A percentile compares a stretch with the other conserved stretches of the same genome.
Evolutionary conservation across 2,329 filamentous ascomycete genomes (phyloP).

Genomic region (Phialophora verrucosa): DNA sequence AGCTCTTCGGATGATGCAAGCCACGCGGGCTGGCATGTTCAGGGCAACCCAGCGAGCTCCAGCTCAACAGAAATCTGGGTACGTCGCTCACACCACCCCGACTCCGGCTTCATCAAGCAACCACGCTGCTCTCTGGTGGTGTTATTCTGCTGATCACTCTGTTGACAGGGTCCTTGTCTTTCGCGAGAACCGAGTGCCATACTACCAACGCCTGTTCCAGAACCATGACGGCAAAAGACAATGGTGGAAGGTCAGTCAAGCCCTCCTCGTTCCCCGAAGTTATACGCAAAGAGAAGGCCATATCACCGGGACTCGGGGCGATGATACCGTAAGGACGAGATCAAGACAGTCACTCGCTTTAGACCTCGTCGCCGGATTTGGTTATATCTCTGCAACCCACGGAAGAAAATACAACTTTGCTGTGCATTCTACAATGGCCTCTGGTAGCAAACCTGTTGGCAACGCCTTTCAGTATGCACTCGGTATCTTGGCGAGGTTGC

Average conservation of each 20-base stretch:
- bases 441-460: background rate
- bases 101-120: background rate
- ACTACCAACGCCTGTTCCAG: constrained; percentile 72
- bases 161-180: constrained; percentile 53
- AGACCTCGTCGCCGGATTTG: background rate
- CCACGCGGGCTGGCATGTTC: constrained; percentile 39
- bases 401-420: background rate
- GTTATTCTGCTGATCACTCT: constrained; percentile 4
- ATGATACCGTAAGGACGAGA: background rate
- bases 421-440: background rate
- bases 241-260: constrained; percentile 68
- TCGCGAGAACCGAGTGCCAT: constrained; percentile 71
- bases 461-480: background rate
- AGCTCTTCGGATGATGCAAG: constrained; percentile 41
- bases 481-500: background rate
- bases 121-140: background rate
- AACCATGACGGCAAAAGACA: constrained; percentile 68
- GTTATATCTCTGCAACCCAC: background rate
- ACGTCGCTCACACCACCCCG: constrained; percentile 16
- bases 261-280: background rate
- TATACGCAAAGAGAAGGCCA: background rate
- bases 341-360: background rate
- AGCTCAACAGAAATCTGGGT: constrained; percentile 34
- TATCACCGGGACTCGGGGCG: background rate
- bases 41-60: constrained; percentile 24